A percentile compares a stretch with the other conserved stretches of the same genome.
These are phyloP conservation scores for Begonia loranthoides DNA, from an alignment of 306 rosid genomes.

Conservation along the genomic window DNA sequence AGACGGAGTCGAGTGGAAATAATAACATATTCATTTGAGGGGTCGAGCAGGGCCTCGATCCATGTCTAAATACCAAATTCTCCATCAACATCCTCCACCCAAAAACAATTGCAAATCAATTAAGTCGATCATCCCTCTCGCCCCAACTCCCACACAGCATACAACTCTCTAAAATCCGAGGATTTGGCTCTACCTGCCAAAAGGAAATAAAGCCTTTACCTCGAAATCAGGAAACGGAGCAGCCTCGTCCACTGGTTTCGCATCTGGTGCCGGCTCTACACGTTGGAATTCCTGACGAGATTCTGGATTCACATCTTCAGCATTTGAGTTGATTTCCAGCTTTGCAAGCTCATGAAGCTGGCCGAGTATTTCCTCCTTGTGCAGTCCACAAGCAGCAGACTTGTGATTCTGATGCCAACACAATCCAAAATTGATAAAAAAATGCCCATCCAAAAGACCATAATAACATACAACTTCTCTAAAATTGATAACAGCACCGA, in stretches of 20 bases:
- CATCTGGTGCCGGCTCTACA: constrained; percentile 19
- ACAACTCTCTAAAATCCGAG: too few species aligned
- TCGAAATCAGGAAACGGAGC: constrained; percentile 20
- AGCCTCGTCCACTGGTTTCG: constrained; percentile 25
- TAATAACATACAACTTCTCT: too few species aligned
- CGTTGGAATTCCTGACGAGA: constrained; percentile 7
- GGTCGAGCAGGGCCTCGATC: too few species aligned
- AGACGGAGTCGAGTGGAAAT: too few species aligned
- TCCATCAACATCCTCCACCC: too few species aligned
- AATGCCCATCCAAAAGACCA: neutral
- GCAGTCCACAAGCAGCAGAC: constrained; percentile 52
- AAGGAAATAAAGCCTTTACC: constrained; percentile 26
- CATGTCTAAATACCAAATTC: too few species aligned
- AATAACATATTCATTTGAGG: too few species aligned
- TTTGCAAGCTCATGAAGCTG: constrained; percentile 63
- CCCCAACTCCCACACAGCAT: too few species aligned
- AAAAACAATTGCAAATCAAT: too few species aligned
- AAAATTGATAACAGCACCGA: too few species aligned
- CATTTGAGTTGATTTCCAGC: constrained; percentile 31
- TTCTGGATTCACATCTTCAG: constrained; percentile 10
- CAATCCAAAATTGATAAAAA: constrained; percentile 7
- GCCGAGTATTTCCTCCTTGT: constrained; percentile 56
- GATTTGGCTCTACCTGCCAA: neutral
- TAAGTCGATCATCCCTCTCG: too few species aligned
- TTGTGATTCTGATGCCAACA: constrained; percentile 63